Base-by-base conservation (phyloP, 2,329 filamentous ascomycete genomes). In the Epicoccum sorghinum region DNA sequence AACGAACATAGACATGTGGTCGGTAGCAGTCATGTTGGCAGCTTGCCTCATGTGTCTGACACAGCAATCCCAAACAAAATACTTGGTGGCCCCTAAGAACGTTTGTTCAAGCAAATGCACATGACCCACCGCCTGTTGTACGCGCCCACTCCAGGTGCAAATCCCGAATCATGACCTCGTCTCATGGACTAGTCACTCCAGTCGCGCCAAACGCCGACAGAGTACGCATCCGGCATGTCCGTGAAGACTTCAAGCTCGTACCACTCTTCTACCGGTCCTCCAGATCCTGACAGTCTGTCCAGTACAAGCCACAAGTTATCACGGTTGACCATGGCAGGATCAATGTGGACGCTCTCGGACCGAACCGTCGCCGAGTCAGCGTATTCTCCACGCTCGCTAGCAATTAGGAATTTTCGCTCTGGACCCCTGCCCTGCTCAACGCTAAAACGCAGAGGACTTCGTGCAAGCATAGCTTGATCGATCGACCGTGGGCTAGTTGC, bases 291-390 rank as follows among this genome's bases (percentile, higher is more conserved):
- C 66, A 93, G 83, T 60, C 89, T 83, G 75, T 97, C 92, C 37
- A 97, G 78, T 5, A 96, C 88, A 47, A 97, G 79, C 89, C 89
- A 96, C 52, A 92, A 72, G 14, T 87, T 87, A 18, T 83, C 82
- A 8, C 75, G 75, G 14, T 43, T 75, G 52, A 80, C 77, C 59
- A 83, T 75, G n/a, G 78, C 81, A 0, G 90, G 89, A 39, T 86
- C 85, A 37, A 96, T 76, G 74, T 96, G 88, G 46, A 96, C 82
- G 59, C 93, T 88, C 12, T 85, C 80, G 1, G 89, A 89, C 43
- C 90, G 82, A 24, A 96, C 72, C 7, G 72, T 81, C 0, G 85
- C 86, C 53, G 82, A 80, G 73, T 96, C 90, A 40, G 84, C 85
- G 67, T 91, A 95, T 56, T 88, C 86, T 5, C 90, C 90, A n/a